Base-by-base conservation (phyloP, 192 early-diverging fungal species). In the Coemansia sp. region DNA sequence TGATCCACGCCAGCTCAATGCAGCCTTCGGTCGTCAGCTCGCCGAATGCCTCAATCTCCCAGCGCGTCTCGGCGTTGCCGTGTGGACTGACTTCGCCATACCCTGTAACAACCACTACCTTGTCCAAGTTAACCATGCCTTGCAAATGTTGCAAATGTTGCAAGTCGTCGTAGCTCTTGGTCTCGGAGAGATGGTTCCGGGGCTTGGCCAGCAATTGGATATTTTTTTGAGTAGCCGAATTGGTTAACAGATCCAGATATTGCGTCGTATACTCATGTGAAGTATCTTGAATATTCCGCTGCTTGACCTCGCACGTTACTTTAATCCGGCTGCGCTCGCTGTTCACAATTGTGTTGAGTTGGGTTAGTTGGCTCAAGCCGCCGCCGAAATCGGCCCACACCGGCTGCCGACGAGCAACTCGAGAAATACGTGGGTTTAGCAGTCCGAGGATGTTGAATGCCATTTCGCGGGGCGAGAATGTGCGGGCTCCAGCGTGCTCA, bases 1-100 rank as follows among this genome's bases (percentile, higher is more conserved):
- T 95, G 78, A 97, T 92, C 93, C 95, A 95, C 7, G 95, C 93
- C 88, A 97, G 89, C 77, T 97, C 95, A 67, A 97, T 94, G 73
- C 92, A 94, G 16, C 95, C 75, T 10, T 67, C 75, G 2, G 63
- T 37, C 1, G 75, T 61, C 14, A 78, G 49, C 64, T 78, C 62
- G 64, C 94, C 93, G 56, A 85, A 80, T 45, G 92, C 87, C 80
- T 97, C 95, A 86, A 97, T 93, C 73, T 97, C 94, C 95, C 95
- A 97, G 60, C 95, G 91, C 57, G 94, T 97, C 63, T 93, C 85
- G 14, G 90, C 83, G 51, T 91, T 90, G 66, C 95, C 95, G 83
- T 87, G 93, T 7, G 95, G 92, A 6, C 92, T 87, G n/a, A 97
- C 91, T 75, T 97, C 95, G 73, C 90, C 90, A 68, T 93, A 97